Percentiles rank a stretch among this genome's conserved stretches.
These are phyloP conservation scores for Trichoderma atrobrunneum DNA, from an alignment of 2,329 filamentous ascomycete species.

Conservation along the genomic window DNA sequence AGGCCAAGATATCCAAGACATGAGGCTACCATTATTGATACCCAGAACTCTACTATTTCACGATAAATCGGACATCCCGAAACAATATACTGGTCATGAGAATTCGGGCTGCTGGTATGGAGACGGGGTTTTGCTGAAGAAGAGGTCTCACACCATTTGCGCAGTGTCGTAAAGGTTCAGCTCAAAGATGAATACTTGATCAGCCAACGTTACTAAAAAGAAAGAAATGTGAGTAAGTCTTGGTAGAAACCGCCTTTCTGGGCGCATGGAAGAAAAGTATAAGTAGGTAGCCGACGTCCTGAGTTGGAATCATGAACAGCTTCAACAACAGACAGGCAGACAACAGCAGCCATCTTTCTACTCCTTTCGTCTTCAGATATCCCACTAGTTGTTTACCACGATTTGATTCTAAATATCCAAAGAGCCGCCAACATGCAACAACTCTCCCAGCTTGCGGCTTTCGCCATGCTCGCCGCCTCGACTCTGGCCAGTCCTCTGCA, in stretches of 20 bases:
- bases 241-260: background rate
- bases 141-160: no score
- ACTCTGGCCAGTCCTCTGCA: background rate
- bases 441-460: background rate
- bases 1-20: background rate
- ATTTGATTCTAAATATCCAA: background rate
- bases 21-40: background rate
- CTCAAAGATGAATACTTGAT: background rate
- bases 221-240: background rate
- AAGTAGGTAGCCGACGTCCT: background rate
- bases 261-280: background rate
- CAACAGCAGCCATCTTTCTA: background rate
- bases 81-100: background rate
- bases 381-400: background rate
- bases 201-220: background rate
- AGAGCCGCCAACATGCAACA: background rate
- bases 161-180: background rate
- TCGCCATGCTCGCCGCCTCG: background rate
- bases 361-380: background rate
- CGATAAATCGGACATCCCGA: background rate
- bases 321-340: background rate
- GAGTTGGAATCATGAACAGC: background rate
- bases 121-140: background rate
- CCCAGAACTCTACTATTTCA: background rate
- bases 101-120: background rate